These are phyloP conservation scores for Melanomma pulvis-pyrius DNA, from an alignment of 495 filamentous ascomycete species.

Conservation along the genomic window DNA sequence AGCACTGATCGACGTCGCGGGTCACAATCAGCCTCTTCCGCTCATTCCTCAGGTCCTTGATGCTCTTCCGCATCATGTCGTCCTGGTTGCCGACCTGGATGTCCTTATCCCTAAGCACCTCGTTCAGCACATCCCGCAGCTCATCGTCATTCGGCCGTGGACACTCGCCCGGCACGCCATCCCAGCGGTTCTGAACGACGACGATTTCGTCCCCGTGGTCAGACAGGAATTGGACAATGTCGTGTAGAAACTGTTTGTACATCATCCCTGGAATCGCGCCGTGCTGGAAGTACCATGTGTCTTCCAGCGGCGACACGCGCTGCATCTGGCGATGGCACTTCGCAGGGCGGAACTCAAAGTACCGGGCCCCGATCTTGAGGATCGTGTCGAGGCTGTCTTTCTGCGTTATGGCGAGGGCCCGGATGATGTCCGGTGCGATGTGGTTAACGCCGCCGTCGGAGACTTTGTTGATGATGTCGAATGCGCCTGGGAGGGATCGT, in stretches of 20 bases:
- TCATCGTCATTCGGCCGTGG: slow-evolving; percentile 50
- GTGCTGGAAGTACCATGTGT: slow-evolving; percentile 58
- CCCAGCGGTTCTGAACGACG: slow-evolving; percentile 57
- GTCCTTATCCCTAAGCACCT: slow-evolving; percentile 36
- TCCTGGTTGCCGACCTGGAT: slow-evolving; percentile 30
- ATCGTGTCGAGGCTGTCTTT: slow-evolving; percentile 54
- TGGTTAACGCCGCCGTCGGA: slow-evolving; percentile 30
- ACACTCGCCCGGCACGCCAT: slow-evolving; percentile 55
- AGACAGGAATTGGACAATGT: slow-evolving; percentile 51
- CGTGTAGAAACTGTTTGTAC: slow-evolving; percentile 53
- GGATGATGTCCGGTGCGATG: slow-evolving; percentile 54
- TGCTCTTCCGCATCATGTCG: slow-evolving; percentile 41
- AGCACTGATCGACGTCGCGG: slow-evolving; percentile 50
- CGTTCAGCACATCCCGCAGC: slow-evolving; percentile 47
- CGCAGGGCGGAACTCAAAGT: slow-evolving; percentile 61
- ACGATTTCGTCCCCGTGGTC: slow-evolving; percentile 54
- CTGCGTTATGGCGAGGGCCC: slow-evolving; percentile 57
- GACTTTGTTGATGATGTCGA: slow-evolving; percentile 28
- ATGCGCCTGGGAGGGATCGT: slow-evolving; percentile 23
- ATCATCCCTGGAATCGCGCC: slow-evolving; percentile 57
- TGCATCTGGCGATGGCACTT: slow-evolving; percentile 50
- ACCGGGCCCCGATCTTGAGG: slow-evolving; percentile 55
- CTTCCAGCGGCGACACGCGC: slow-evolving; percentile 45
- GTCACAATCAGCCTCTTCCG: slow-evolving; percentile 54
- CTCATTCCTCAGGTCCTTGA: slow-evolving; percentile 48